These are phyloP conservation scores for Trichoderma oligosporum DNA, from an alignment of 2,329 filamentous ascomycete species.

Conservation along the genomic window DNA sequence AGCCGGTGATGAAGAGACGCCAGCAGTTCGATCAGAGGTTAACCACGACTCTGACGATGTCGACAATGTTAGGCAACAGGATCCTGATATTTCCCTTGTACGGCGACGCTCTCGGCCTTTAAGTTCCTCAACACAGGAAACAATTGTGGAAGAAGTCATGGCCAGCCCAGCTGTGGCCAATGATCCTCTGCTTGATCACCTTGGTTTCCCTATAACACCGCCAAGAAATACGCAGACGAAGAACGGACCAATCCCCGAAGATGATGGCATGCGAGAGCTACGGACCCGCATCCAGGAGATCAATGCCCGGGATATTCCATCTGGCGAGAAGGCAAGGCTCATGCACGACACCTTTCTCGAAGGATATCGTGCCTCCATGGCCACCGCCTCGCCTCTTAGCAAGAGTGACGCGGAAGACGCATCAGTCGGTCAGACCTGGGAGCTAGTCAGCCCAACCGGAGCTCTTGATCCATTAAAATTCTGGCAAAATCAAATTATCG, in stretches of 20 bases:
- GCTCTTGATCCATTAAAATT: conserved; percentile 55
- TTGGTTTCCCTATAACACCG: conserved; percentile 33
- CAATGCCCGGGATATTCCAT: conserved; percentile 56
- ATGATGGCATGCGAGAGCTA: conserved; percentile 71
- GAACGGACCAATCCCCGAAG: conserved; percentile 56
- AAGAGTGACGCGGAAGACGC: conserved; percentile 22
- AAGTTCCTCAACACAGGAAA: conserved; percentile 35
- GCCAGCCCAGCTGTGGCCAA: conserved; percentile 24
- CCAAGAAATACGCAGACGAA: conserved; percentile 21
- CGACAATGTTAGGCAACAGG: conserved; percentile 20
- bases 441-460: conserved; percentile 42
- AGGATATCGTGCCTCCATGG: conserved; percentile 51
- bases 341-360: conserved; percentile 71
- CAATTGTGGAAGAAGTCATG: conserved; percentile 31
- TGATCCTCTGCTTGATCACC: conserved; percentile 31
- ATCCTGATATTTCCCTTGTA: conserved; percentile 24
- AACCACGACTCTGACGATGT: conserved; percentile 29
- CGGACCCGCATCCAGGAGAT: conserved; percentile 66
- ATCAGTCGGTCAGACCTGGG: conserved; percentile 31
- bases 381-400: conserved; percentile 19
- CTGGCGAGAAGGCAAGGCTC: conserved; percentile 63
- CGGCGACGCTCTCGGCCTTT: conserved; percentile 30
- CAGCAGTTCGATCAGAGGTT: conserved; percentile 24
- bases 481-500: conserved; percentile 48
- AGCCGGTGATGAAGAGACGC: conserved; percentile 33